Evolutionary conservation across 768 basidiomycete species (phyloP).

Genomic region (Hortiboletus campestris): DNA sequence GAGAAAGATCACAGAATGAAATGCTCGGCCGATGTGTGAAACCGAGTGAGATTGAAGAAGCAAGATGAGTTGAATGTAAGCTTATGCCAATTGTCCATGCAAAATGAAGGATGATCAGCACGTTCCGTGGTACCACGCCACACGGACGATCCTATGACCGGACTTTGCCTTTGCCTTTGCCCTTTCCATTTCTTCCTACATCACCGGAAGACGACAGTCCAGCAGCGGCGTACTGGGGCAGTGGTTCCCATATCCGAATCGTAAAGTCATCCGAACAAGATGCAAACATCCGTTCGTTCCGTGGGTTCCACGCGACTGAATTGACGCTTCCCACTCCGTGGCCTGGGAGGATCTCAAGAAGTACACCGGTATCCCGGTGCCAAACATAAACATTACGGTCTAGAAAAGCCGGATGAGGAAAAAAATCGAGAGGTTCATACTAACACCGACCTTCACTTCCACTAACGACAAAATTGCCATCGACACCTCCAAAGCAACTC

Average conservation of each 20-base stretch:
- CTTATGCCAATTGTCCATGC: conserved; percentile 29
- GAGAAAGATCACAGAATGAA: conserved; percentile 21
- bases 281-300: conserved; percentile 88
- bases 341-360: conserved; percentile 86
- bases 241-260: conserved; percentile 83
- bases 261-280: conserved; percentile 93
- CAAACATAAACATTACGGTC: conserved; percentile 95
- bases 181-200: conserved; percentile 46
- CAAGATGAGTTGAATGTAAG: conserved; percentile 29
- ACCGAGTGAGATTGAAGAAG: conserved; percentile 20
- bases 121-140: conserved; percentile 12
- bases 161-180: conserved; percentile 68
- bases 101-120: conserved; percentile 24
- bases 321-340: conserved; percentile 92
- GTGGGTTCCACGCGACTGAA: conserved; percentile 94
- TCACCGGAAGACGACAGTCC: conserved; percentile 20
- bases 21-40: conserved; percentile 23
- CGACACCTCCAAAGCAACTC: conserved; percentile 90
- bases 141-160: conserved; percentile 39
- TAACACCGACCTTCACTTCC: conserved; percentile 84
- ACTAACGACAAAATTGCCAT: conserved; percentile 85
- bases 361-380: conserved; percentile 80
- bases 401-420: conserved; percentile 33
- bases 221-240: conserved; percentile 22
- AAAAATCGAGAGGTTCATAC: neutral